These are phyloP conservation scores for Sporothrix brasiliensis DNA, from an alignment of 2,329 filamentous ascomycete genomes.

Conservation along the genomic window DNA sequence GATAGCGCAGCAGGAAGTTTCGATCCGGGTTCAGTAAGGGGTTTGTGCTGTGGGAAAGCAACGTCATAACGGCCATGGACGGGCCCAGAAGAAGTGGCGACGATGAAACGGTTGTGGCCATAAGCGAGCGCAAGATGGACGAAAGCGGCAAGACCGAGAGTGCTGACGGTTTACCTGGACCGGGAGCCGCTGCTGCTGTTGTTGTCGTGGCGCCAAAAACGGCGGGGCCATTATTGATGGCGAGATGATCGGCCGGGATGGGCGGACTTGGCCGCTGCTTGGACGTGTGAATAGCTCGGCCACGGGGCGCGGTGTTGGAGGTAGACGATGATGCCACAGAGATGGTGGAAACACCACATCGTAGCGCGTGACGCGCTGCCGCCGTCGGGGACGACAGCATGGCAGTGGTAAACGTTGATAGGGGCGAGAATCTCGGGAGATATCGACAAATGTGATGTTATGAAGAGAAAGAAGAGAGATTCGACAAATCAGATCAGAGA, in stretches of 20 bases:
- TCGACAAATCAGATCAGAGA: not conserved
- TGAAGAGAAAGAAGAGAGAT: not conserved
- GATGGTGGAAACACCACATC: slow-evolving; percentile 4
- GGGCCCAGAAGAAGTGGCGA: slow-evolving; percentile 69
- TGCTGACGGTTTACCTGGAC: slow-evolving; percentile 41
- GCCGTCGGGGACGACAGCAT: slow-evolving; percentile 11
- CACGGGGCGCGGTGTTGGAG: not conserved
- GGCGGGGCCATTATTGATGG: not conserved
- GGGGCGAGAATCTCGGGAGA: not conserved
- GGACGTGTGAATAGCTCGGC: slow-evolving; percentile 30
- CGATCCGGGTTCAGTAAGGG: slow-evolving; percentile 71
- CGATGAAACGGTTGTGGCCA: slow-evolving; percentile 70
- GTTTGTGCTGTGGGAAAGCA: slow-evolving; percentile 69
- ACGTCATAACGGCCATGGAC: slow-evolving; percentile 67
- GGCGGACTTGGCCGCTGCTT: slow-evolving; percentile 26
- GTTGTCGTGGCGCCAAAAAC: not conserved
- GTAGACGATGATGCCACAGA: not conserved
- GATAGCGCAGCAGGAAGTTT: slow-evolving; percentile 69
- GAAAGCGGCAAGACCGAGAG: slow-evolving; percentile 68
- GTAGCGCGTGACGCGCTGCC: slow-evolving; percentile 5
- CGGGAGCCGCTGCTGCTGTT: not conserved
- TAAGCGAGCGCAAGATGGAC: slow-evolving; percentile 68
- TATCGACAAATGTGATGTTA: not conserved
- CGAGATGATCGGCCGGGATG: not conserved
- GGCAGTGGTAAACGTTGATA: not conserved